Percentiles rank a stretch among this genome's conserved stretches.
phyloP scores from a whole-genome alignment of 1,284 basidiomycete genomes.

The Boletus sp. region DNA sequence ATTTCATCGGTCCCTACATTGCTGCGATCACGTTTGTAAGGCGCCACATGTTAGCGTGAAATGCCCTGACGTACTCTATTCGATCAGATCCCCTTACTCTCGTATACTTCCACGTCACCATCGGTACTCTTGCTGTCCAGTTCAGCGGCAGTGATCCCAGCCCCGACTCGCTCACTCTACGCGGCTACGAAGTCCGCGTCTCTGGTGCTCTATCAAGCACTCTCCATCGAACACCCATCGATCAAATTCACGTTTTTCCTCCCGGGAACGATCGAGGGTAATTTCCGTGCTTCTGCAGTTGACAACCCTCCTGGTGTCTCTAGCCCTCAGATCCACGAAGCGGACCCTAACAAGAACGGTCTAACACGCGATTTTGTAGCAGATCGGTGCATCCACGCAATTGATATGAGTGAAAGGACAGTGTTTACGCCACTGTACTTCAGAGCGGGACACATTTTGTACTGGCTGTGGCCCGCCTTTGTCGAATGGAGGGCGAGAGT shows the following conservation, averaged over 20 bases:
- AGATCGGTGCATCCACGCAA: conserved; percentile 55
- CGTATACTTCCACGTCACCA: conserved; percentile 68
- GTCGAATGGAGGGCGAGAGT: conserved; percentile 58
- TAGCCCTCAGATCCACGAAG: conserved; percentile 44
- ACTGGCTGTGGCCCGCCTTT: conserved; percentile 63
- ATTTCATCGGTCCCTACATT: conserved; percentile 68
- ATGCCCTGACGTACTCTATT: not conserved
- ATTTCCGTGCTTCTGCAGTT: conserved; percentile 79
- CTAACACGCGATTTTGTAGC: conserved; percentile 62
- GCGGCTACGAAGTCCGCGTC: conserved; percentile 84
- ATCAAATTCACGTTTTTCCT: conserved; percentile 62
- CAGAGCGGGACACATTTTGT: conserved; percentile 53
- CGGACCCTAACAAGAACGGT: conserved; percentile 57
- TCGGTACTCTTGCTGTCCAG: conserved; percentile 83
- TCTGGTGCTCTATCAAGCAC: conserved; percentile 75
- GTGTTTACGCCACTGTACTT: conserved; percentile 59
- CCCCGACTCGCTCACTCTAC: conserved; percentile 87
- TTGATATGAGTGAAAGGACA: conserved; percentile 57
- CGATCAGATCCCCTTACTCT: conserved; percentile 76
- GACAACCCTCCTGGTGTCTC: conserved; percentile 51
- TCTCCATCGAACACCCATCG: conserved; percentile 77
- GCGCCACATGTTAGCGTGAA: conserved; percentile 14
- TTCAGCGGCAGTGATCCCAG: conserved; percentile 78
- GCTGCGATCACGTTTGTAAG: conserved; percentile 70
- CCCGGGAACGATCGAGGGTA: conserved; percentile 72